phyloP scores from a whole-genome alignment of 352 stramenopile genomes.

The Pythium apleroticum region DNA sequence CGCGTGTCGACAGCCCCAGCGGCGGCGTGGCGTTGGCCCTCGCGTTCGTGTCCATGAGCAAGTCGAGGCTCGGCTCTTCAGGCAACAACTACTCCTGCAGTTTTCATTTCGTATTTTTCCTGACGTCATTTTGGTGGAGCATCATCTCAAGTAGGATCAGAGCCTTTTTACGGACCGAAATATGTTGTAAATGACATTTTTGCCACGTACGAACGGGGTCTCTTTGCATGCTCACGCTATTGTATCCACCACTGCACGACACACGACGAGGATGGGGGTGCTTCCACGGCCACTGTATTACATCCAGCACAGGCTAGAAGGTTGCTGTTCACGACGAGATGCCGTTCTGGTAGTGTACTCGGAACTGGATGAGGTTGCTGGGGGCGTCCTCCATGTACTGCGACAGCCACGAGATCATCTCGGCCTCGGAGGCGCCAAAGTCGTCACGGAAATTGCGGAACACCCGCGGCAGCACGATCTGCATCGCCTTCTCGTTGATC shows the following conservation, averaged over 20 bases:
- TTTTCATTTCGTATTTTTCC: conserved; percentile 4
- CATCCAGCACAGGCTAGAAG: background rate
- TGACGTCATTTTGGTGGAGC: conserved; percentile 5
- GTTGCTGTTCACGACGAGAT: conserved; percentile 53
- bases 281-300: background rate
- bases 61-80: background rate
- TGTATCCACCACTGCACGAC: conserved; percentile 4
- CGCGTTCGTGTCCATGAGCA: background rate
- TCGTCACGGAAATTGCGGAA: conserved; percentile 86
- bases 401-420: conserved; percentile 85
- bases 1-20: background rate
- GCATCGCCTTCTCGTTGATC: conserved; percentile 49
- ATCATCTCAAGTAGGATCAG: conserved; percentile 1
- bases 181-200: conserved; percentile 7
- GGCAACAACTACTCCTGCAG: background rate
- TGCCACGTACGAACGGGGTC: background rate
- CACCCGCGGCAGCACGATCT: conserved; percentile 70
- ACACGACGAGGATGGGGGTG: background rate
- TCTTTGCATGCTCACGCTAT: conserved; percentile 2
- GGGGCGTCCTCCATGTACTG: conserved; percentile 83
- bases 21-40: background rate
- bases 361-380: conserved; percentile 72
- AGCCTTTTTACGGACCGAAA: conserved; percentile 1
- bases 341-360: conserved; percentile 66
- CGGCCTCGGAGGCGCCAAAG: conserved; percentile 78